Conservation (phyloP, 2,329 filamentous ascomycete genomes). For the Alternaria gansuensis region DNA sequence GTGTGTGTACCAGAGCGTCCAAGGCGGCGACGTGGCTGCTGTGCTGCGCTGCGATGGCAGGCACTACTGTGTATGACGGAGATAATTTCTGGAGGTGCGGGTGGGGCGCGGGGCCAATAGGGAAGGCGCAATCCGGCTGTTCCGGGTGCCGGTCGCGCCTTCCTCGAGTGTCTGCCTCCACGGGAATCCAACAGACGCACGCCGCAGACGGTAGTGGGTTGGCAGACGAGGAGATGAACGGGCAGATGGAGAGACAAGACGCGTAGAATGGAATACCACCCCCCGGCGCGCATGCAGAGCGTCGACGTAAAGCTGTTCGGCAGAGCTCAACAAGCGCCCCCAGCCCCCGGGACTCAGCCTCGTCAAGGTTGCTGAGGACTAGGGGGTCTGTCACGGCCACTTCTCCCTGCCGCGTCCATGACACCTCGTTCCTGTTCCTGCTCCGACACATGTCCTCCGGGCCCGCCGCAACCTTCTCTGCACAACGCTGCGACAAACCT, state of each 20-base stretch:
- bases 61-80: background rate
- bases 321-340: slow-evolving; percentile 19
- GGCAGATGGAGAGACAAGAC: background rate
- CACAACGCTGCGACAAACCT: slow-evolving; percentile 13
- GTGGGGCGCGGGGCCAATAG: slow-evolving; percentile 30
- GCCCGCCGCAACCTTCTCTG: slow-evolving; percentile 10
- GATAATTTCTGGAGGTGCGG: slow-evolving; percentile 9
- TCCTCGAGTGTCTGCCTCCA: slow-evolving; percentile 1
- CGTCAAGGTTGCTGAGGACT: slow-evolving; percentile 10
- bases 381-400: slow-evolving; percentile 15
- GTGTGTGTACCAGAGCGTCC: background rate
- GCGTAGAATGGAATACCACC: background rate
- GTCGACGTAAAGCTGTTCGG: slow-evolving; percentile 21
- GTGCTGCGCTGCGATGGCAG: background rate
- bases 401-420: slow-evolving; percentile 19
- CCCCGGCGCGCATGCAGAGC: slow-evolving; percentile 17
- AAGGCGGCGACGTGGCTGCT: background rate
- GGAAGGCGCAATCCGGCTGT: slow-evolving; percentile 14
- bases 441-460: slow-evolving; percentile 16
- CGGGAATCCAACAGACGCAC: slow-evolving; percentile 1
- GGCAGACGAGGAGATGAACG: background rate
- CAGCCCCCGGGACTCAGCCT: slow-evolving; percentile 19
- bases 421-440: background rate
- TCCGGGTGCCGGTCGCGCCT: slow-evolving; percentile 10
- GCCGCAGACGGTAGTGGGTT: background rate